phyloP scores from a whole-genome alignment of 106 monocot species.

The Gastrodia elata region DNA sequence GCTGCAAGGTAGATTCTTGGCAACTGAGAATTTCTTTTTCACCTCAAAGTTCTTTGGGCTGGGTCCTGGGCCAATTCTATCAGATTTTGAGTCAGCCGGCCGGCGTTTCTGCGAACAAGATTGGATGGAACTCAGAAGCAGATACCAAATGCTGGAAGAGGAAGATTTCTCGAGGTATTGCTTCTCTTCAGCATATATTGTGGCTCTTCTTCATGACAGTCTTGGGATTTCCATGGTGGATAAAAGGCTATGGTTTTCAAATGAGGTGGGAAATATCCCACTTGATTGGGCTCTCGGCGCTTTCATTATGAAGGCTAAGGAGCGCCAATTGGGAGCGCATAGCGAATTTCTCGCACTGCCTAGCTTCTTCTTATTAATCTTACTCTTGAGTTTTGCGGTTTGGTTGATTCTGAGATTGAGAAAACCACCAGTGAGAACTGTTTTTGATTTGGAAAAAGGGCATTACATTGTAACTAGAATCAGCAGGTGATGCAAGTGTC shows the following conservation, averaged over 20 bases:
- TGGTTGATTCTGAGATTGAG: constrained; percentile 54
- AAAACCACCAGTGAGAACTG: constrained; percentile 63
- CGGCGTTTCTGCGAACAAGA: constrained; percentile 60
- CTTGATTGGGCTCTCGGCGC: constrained; percentile 89
- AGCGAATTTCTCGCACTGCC: constrained; percentile 17
- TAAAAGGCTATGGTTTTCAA: constrained; percentile 50
- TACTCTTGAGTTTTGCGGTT: constrained; percentile 14
- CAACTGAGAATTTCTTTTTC: constrained; percentile 73
- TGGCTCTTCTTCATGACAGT: constrained; percentile 76
- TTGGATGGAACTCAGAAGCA: constrained; percentile 37
- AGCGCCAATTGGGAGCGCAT: constrained; percentile 11
- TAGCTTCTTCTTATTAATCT: constrained; percentile 11
- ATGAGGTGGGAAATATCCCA: constrained; percentile 38
- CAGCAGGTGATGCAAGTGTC: constrained; percentile 36
- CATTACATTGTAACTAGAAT: constrained; percentile 66
- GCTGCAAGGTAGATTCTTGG: constrained; percentile 51
- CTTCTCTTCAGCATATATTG: constrained; percentile 94
- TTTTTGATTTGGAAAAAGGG: constrained; percentile 92
- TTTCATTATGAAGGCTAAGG: constrained; percentile 41
- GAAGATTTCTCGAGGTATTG: constrained; percentile 67
- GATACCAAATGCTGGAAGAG: constrained; percentile 28
- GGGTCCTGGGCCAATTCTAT: constrained; percentile 34
- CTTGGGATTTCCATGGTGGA: constrained; percentile 69
- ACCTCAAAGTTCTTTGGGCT: constrained; percentile 76
- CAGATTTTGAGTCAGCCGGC: constrained; percentile 59